Base-by-base conservation (phyloP, 805 yeast species). In the Soucietia sequanensis region DNA sequence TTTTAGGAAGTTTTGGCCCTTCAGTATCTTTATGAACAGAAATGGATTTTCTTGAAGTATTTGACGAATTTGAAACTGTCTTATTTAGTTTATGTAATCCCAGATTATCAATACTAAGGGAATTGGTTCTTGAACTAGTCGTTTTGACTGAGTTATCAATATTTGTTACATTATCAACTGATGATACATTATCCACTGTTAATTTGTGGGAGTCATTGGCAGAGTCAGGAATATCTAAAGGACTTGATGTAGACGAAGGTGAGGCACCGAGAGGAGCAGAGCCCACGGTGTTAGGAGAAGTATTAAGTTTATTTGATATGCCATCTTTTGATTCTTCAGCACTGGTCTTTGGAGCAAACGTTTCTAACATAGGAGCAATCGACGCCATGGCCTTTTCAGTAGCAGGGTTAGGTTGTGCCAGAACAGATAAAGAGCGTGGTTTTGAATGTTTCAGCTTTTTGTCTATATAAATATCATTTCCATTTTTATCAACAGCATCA, bases 281-380 rank as follows among this genome's bases (percentile, higher is more conserved):
- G n/a, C n/a, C n/a, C n/a, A n/a, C n/a, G n/a, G n/a, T n/a, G 14
- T 33, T 27, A 15, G 38, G 38, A 26, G 48, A 32, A 4, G 33
- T 19, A 27, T 29, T 33, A n/a, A 38, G 27, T 18, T 35, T 37
- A 5, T 38, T 33, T 14, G 47, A 43, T 3, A 48, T 45, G 10
- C 52, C 51, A 26, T 44, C 48, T 31, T 52, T 43, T 26, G 55
- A 37, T 36, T 64, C 68, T 34, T 64, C 57, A 13, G 56, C 52
- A 13, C 50, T 48, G 0, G 89, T 75, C 50, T 82, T 84, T 4
- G 93, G 93, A 4, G 78, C 73, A 56, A 82, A 85, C 1, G 77
- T 70, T 52, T 81, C 89, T 26, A 85, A 58, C 52, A 84, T 82
- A 2, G 95, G 93, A 1, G 91, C 91, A 28, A 84, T 78, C 0